Evolutionary conservation across 495 filamentous ascomycete genomes (phyloP), one percentile per base, ranked within the genome.

Genomic region (Cudoniella acicularis): DNA sequence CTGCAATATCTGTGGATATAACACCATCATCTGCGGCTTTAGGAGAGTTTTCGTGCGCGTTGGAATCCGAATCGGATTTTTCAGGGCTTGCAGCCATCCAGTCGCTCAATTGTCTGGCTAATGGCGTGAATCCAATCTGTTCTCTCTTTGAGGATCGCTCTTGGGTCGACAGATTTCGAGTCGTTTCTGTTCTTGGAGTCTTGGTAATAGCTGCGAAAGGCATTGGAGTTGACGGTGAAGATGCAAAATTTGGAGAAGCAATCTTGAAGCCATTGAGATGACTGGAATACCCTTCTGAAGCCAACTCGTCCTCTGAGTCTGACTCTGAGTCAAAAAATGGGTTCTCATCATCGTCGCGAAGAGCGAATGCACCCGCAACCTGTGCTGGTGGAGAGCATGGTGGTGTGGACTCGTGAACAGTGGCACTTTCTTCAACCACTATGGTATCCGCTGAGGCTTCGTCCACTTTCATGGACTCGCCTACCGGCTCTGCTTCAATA

Each of bases 301-400:
- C 65, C 47, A 81, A 73, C 60, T 85, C 81, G 51, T 84, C 82
- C 53, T 85, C 83, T 0, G 80, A 84, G 1, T 81, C 77, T 2
- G 75, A 79, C 21, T 77, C 72, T 1, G 77, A 79, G 23, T 77
- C 72, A 1, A 76, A 56, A 20, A 69, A 73, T 10, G 70, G 64
- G 27, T 74, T 57, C 3, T 74, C 61, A 20, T 75, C 73, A 52
- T 71, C 68, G 10, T 70, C 64, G 4, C 72, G 72, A 1, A 75
- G 64, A 8, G 55, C 65, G 61, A 75, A 79, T 23, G 60, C 61
- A 10, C 59, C 66, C 21, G 54, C 56, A 18, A 48, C 57, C 17
- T 53, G 51, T 56, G 68, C 65, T 25, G 70, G 64, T 1, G 73
- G 67, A 4, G 72, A 69, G 3, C 56, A 43, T 24, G 70, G 65